Evolutionary conservation across 2,329 filamentous ascomycete species (phyloP).

Genomic region (Xylaria sp.): DNA sequence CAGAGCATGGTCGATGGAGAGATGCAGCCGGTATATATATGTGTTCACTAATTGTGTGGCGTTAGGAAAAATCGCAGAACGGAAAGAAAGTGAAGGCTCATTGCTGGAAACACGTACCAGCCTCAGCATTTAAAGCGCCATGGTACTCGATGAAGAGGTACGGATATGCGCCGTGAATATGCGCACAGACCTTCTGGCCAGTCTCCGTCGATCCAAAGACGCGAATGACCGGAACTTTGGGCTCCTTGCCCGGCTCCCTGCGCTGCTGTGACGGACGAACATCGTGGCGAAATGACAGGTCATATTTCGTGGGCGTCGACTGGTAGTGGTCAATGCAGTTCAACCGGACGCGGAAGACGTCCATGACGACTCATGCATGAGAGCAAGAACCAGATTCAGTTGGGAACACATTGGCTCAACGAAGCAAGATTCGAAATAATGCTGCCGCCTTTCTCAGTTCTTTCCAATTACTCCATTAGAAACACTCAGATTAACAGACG

Average conservation of each 20-base stretch:
- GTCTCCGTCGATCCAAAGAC: slow-evolving; percentile 91
- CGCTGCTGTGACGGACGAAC: slow-evolving; percentile 52
- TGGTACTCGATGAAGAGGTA: slow-evolving; percentile 90
- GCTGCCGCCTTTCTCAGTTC: background rate
- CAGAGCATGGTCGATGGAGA: slow-evolving; percentile 86
- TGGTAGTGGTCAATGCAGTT: slow-evolving; percentile 98
- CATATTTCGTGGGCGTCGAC: slow-evolving; percentile 68
- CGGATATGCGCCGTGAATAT: slow-evolving; percentile 91
- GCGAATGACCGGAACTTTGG: slow-evolving; percentile 78
- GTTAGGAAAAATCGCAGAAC: slow-evolving; percentile 5
- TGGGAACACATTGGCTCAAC: background rate
- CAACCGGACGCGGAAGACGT: slow-evolving; percentile 80
- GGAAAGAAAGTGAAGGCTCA: slow-evolving; percentile 4
- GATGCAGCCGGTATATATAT: slow-evolving; percentile 72
- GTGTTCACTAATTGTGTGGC: slow-evolving; percentile 52
- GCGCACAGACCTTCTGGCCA: slow-evolving; percentile 91
- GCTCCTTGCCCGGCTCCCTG: slow-evolving; percentile 59
- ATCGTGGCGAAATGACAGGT: slow-evolving; percentile 69
- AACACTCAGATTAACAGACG: background rate
- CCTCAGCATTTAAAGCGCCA: slow-evolving; percentile 59
- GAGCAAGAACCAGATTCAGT: background rate
- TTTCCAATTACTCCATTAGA: background rate
- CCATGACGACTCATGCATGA: slow-evolving; percentile 39
- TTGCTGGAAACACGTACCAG: slow-evolving; percentile 49
- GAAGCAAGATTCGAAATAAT: background rate